Base-by-base conservation (phyloP, 495 filamentous ascomycete species). In the Neurospora sp. region DNA sequence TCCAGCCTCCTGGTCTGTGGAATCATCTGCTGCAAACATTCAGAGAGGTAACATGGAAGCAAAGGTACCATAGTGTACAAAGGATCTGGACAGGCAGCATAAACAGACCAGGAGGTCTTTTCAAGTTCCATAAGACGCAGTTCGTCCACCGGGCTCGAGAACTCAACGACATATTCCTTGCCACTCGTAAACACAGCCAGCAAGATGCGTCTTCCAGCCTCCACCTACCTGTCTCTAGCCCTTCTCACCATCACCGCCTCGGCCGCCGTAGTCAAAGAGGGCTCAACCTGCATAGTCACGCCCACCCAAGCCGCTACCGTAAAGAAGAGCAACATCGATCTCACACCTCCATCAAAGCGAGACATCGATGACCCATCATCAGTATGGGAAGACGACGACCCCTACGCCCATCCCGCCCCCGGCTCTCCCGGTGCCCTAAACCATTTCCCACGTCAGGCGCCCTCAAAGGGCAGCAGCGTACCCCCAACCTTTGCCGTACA, bases 221-320 rank as follows among this genome's bases (percentile, higher is more conserved):
- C 48, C 5, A 59, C 11, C 20, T 59, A 27, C 20, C 37, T 76
- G 16, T 41, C 74, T 31, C 71, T 78, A 23, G 66, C 20, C 1
- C 20, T 74, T 20, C 70, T 75, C 11, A 48, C 20, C 41, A 46
- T 73, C 35, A 23, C 69, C 9, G 76, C 76, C 14, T 74, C 48
- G 5, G 77, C 77, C 16, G 81, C 75, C 37, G 72, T 83, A 35
- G 79, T 80, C 69, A 79, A 81, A 18, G 77, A 78, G 1, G 82
- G 79, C 23, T 80, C 82, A 70, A 82, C 80, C 39, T 84, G 82
- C 72, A 81, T 80, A 27, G 80, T 82, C 23, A 83, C 81, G 11
- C 80, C 82, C 23, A 37, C 80, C 37, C 70, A 73, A 23, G 62
- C 70, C 5, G 70, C 23, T 12, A 70, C 42, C 11, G 23, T 35